Percentiles rank a stretch among this genome's conserved stretches.
These are phyloP conservation scores for Cinnamomum micranthum DNA, from an alignment of 164 flowering plant genomes.

Conservation along the genomic window DNA sequence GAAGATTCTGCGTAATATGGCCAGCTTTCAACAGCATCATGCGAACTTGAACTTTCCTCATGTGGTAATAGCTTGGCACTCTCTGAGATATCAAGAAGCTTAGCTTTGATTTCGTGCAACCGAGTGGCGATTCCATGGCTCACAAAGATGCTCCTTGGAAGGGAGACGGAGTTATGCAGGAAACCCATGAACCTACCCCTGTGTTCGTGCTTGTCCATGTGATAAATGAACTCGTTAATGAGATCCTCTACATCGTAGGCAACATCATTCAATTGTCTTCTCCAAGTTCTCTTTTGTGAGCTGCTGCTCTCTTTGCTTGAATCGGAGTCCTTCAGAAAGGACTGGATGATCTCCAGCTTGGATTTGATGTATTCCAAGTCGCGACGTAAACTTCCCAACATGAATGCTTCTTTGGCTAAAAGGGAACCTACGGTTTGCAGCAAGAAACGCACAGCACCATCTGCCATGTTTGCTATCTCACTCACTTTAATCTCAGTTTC, in stretches of 20 bases:
- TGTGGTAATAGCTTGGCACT: not conserved
- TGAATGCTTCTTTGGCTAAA: not conserved
- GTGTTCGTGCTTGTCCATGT: not conserved
- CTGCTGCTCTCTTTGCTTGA: not conserved
- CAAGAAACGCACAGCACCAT: not conserved
- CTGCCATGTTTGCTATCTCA: not conserved
- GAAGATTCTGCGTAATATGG: not conserved
- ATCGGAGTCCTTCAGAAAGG: slow-evolving; percentile 2
- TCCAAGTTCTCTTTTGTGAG: not conserved
- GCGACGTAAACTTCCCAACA: not conserved
- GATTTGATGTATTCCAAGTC: slow-evolving; percentile 3
- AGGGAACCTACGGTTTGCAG: not conserved
- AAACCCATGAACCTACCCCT: not conserved
- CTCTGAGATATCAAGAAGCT: not conserved
- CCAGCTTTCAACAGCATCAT: not conserved
- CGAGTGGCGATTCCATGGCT: not conserved
- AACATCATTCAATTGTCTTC: not conserved
- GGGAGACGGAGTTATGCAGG: not conserved
- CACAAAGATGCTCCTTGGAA: not conserved
- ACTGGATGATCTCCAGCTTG: slow-evolving; percentile 26
- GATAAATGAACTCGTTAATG: slow-evolving; percentile 2
- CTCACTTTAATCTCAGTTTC: too few relatives aligned
- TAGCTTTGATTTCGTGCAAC: not conserved
- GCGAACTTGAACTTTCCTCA: not conserved
- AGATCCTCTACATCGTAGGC: not conserved